Percentiles rank a stretch among this genome's conserved stretches.
Conservation (phyloP, 2,329 filamentous ascomycete species). For the Fusarium scirpi region DNA sequence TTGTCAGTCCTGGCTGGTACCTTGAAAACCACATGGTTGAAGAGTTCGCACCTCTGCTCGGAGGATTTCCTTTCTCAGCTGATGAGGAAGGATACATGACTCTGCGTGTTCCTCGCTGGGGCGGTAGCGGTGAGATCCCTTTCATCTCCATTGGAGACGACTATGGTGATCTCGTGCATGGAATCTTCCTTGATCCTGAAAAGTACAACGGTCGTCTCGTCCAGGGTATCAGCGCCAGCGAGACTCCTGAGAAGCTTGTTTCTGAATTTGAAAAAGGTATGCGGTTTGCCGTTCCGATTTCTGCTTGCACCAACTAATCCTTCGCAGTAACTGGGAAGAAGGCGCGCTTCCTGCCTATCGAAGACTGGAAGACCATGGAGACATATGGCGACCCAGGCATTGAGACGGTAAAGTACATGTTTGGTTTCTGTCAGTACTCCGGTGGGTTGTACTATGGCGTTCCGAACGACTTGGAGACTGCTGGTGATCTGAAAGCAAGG, state of each 20-base stretch:
- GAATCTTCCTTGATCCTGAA: slow-evolving; percentile 55
- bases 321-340: slow-evolving; percentile 49
- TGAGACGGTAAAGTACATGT: slow-evolving; percentile 54
- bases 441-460: slow-evolving; percentile 51
- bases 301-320: slow-evolving; percentile 6
- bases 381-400: slow-evolving; percentile 49
- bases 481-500: slow-evolving; percentile 48
- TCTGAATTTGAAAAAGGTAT: slow-evolving; percentile 51
- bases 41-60: slow-evolving; percentile 52
- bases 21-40: slow-evolving; percentile 56
- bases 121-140: slow-evolving; percentile 52
- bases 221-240: slow-evolving; percentile 54
- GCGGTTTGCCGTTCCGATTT: background rate
- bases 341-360: slow-evolving; percentile 48
- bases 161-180: slow-evolving; percentile 61
- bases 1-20: slow-evolving; percentile 57
- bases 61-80: slow-evolving; percentile 55
- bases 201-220: slow-evolving; percentile 53
- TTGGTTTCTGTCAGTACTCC: slow-evolving; percentile 52
- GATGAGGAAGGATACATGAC: slow-evolving; percentile 55
- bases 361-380: slow-evolving; percentile 51
- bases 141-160: slow-evolving; percentile 56
- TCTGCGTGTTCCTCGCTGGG: slow-evolving; percentile 54
- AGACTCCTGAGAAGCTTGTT: slow-evolving; percentile 48
- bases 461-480: slow-evolving; percentile 44